phyloP scores from a whole-genome alignment of 129 eudicot genomes.

The Artemisia annua region DNA sequence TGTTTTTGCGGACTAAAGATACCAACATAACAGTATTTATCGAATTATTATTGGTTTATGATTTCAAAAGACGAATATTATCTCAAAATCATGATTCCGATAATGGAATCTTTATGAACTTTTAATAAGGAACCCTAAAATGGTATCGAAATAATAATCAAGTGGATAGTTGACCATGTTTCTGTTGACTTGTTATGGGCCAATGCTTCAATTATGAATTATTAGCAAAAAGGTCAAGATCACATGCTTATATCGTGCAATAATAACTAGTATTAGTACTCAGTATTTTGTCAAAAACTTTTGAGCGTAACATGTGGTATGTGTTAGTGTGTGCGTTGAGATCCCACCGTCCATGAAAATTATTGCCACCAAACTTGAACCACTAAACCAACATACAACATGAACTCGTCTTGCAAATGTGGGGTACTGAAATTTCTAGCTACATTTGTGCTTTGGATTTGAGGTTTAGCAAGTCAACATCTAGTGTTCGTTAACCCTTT shows the following conservation, averaged over 20 bases:
- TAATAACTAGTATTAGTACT: conserved; percentile 2
- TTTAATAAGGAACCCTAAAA: conserved; percentile 37
- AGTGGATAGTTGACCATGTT: conserved; percentile 34
- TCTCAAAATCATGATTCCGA: conserved; percentile 10
- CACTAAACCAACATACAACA: conserved; percentile 35
- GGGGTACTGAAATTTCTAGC: neutral
- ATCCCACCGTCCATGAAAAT: conserved; percentile 35
- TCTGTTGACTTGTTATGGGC: conserved; percentile 19
- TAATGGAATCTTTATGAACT: conserved; percentile 15
- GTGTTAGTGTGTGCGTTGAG: conserved; percentile 19
- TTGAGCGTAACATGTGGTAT: conserved; percentile 32
- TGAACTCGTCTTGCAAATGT: neutral
- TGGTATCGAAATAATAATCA: conserved; percentile 23
- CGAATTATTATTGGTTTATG: neutral
- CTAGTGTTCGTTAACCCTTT: conserved; percentile 4
- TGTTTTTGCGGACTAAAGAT: too few species aligned
- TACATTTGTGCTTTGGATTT: neutral
- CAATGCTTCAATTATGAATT: conserved; percentile 21
- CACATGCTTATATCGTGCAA: conserved; percentile 24
- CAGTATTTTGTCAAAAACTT: conserved; percentile 9
- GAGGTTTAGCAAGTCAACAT: conserved; percentile 5
- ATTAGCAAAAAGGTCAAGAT: conserved; percentile 27
- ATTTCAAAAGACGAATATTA: neutral
- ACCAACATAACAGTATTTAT: too few species aligned
- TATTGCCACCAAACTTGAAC: conserved; percentile 33